Evolutionary conservation across 2,329 filamentous ascomycete genomes (phyloP), one percentile per base, ranked within the genome.

Genomic region (Dryadomyces quercivorus): DNA sequence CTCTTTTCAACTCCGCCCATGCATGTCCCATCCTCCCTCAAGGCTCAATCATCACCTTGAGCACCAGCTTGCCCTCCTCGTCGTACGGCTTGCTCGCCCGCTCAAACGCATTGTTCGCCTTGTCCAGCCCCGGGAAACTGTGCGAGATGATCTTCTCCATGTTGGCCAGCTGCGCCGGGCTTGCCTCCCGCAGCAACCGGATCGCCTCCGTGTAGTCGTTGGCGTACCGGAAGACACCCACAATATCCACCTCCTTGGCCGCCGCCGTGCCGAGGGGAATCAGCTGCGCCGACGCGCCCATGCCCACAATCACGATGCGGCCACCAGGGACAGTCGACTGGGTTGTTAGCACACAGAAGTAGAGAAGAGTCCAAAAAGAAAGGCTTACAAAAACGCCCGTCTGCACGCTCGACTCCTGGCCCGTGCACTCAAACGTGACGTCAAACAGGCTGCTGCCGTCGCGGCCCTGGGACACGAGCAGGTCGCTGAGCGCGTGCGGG

Each of bases 371-470:
- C 12, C 26, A 38, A 16, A 20, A 26, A 26, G 21, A 20, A 20
- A 51, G 20, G 5, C 72, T 66, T 59, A 78, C 76, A 62, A 86
- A 91, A 54, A 91, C 88, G 5, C 83, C 78, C 6, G 81, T 80
- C 65, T 91, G 86, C 61, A 89, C 74, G 62, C 86, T 91, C 0
- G 81, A 79, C 64, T 88, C 85, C 21, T 89, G 86, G 9, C 87
- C 87, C 0, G 87, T 91, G 64, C 86, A 90, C 69, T 91, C 86
- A 63, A 86, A 89, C 2, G 85, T 84, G 7, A 56, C 49, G 1
- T 80, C 78, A 51, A 81, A 77, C 0, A 86, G 77, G 63, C 36
- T 40, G 36, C 88, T 82, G 0, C 72, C 80, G 57, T 86, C 74
- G 10, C 38, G 40, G 13, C 31, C 46, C 21, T 53, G n/a, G 13